phyloP scores from a whole-genome alignment of 202 grass and related monocot species.

The Thinopyrum obtusiflorum region DNA sequence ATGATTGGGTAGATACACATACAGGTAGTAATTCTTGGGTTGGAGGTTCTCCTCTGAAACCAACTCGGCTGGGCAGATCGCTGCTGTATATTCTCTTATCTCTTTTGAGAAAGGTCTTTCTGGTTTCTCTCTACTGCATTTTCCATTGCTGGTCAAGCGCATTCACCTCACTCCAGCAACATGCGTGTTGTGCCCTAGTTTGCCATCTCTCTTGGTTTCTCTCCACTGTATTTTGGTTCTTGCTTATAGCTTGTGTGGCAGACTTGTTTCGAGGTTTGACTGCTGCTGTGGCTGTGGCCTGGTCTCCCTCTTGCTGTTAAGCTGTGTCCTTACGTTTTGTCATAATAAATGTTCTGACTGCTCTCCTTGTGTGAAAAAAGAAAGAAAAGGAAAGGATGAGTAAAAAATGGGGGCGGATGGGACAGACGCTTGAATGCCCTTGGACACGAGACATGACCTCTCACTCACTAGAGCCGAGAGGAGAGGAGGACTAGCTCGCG shows the following conservation, averaged over 20 bases:
- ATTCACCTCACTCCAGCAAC: neutral
- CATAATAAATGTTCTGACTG: neutral
- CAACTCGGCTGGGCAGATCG: neutral
- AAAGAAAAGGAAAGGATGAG: neutral
- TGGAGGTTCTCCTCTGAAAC: neutral
- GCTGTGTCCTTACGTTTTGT: neutral
- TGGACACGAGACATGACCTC: neutral
- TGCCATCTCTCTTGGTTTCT: too few species aligned
- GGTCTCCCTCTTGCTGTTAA: neutral
- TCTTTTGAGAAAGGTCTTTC: neutral
- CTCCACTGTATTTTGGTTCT: neutral
- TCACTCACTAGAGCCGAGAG: neutral
- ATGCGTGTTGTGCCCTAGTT: too few species aligned
- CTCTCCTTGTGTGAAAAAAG: neutral
- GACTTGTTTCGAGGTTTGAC: neutral
- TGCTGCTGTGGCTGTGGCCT: neutral
- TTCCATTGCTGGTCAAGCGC: neutral
- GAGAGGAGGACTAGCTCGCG: neutral
- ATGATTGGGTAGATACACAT: neutral
- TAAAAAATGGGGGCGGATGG: neutral
- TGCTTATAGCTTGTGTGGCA: neutral
- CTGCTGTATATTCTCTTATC: conserved; percentile 3
- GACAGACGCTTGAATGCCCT: conserved; percentile 12
- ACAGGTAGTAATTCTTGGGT: neutral
- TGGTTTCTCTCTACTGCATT: neutral